Evolutionary conservation across 1,284 basidiomycete genomes (phyloP).

Genomic region (Vanrija pseudolonga): DNA sequence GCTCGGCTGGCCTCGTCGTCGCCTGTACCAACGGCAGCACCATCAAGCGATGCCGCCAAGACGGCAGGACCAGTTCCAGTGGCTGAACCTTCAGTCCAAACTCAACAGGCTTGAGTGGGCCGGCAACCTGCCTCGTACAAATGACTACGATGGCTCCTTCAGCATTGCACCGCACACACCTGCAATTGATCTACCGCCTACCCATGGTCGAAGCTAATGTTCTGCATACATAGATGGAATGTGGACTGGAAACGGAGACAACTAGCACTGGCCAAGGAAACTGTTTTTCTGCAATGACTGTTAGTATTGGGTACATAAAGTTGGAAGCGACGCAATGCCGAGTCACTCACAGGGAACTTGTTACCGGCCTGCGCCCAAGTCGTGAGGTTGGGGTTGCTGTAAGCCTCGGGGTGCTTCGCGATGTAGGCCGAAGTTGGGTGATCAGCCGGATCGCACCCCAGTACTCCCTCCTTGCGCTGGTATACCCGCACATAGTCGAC

Average conservation of each 20-base stretch:
- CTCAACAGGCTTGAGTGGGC: no score
- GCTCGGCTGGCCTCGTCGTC: conserved; percentile 66
- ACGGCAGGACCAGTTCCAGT: not conserved
- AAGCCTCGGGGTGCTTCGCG: conserved; percentile 31
- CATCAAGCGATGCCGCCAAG: not conserved
- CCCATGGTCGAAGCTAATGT: not conserved
- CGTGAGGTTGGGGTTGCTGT: conserved; percentile 41
- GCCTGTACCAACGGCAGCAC: conserved; percentile 7
- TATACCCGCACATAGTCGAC: conserved; percentile 84
- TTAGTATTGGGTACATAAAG: not conserved
- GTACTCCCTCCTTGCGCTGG: conserved; percentile 62
- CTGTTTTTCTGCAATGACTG: conserved; percentile 17
- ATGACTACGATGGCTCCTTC: not conserved
- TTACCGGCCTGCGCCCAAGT: conserved; percentile 36
- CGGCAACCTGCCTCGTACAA: no score
- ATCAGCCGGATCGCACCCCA: conserved; percentile 75
- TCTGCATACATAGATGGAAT: conserved; percentile 10
- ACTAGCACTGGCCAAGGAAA: conserved; percentile 12
- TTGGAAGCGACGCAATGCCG: not conserved
- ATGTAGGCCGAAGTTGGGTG: conserved; percentile 64
- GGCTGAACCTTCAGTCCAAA: not conserved
- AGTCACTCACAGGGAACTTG: conserved; percentile 35
- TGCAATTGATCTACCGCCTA: not conserved
- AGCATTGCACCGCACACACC: not conserved
- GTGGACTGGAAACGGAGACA: not conserved